Percentiles rank a stretch among this genome's conserved stretches.
These are phyloP conservation scores for Ceratobasidium sp. DNA, from an alignment of 1,284 basidiomycete genomes.

Conservation along the genomic window DNA sequence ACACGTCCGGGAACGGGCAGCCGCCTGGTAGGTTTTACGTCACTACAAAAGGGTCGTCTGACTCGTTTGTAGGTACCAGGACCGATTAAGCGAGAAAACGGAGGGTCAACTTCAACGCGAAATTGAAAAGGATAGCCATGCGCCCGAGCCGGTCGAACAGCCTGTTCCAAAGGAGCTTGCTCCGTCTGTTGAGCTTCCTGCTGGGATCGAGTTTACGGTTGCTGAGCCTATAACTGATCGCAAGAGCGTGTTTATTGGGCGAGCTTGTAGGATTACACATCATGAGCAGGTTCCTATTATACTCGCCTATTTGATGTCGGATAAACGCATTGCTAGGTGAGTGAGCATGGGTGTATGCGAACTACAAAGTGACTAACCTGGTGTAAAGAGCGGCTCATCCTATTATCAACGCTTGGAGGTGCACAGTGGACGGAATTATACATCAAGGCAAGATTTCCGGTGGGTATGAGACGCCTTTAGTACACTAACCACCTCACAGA, in stretches of 20 bases:
- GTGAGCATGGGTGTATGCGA: not conserved
- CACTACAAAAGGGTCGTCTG: not conserved
- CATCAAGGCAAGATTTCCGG: constrained; percentile 66
- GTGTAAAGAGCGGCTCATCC: constrained; percentile 75
- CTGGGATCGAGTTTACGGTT: constrained; percentile 67
- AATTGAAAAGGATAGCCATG: constrained; percentile 50
- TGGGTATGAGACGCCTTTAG: constrained; percentile 3
- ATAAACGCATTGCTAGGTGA: constrained; percentile 65
- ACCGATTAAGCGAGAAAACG: constrained; percentile 62
- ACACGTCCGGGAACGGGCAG: constrained; percentile 71
- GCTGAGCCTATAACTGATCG: constrained; percentile 82
- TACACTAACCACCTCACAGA: constrained; percentile 57
- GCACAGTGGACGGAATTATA: constrained; percentile 66
- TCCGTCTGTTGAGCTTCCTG: constrained; percentile 55
- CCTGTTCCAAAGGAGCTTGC: constrained; percentile 18
- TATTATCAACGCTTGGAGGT: constrained; percentile 87
- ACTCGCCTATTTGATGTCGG: constrained; percentile 73
- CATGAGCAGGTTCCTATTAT: constrained; percentile 80
- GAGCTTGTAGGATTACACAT: constrained; percentile 78
- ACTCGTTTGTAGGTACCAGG: constrained; percentile 68
- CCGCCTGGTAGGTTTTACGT: constrained; percentile 1
- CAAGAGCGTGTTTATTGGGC: constrained; percentile 82
- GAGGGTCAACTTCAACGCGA: constrained; percentile 65
- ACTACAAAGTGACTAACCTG: not conserved
- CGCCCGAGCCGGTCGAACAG: not conserved